Conservation (phyloP, 73 alveolate species). For the Halteria grandinella region DNA sequence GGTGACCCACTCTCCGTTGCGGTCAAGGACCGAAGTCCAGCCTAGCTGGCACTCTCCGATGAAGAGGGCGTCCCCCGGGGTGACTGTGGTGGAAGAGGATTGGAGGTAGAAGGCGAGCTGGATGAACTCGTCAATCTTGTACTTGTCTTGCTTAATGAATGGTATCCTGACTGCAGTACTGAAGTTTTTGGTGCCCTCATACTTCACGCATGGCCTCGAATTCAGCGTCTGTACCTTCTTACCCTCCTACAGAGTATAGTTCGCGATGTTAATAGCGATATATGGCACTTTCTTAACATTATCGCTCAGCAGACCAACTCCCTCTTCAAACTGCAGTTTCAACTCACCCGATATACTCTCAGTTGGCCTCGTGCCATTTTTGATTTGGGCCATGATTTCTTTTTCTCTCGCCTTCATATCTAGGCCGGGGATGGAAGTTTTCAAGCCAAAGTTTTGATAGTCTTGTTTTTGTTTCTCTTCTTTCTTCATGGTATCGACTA, state of each 20-base stretch:
- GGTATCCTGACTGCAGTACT: constrained; percentile 39
- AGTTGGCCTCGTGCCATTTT: constrained; percentile 16
- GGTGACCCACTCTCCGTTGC: constrained; percentile 2
- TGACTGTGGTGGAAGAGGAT: neutral
- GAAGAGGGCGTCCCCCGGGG: neutral
- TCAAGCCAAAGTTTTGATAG: constrained; percentile 15
- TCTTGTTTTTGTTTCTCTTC: constrained; percentile 6
- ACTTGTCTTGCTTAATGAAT: constrained; percentile 18
- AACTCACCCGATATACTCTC: constrained; percentile 42
- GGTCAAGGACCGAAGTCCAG: neutral
- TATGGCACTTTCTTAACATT: constrained; percentile 19
- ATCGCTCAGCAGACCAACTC: neutral
- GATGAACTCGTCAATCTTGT: constrained; percentile 16
- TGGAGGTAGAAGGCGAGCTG: neutral
- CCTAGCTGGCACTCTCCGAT: constrained; percentile 28
- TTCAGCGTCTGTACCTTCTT: neutral
- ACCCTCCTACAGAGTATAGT: constrained; percentile 9
- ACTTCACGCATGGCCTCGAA: constrained; percentile 28
- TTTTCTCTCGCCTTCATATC: constrained; percentile 9
- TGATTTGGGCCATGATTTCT: neutral
- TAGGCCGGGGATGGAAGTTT: too few relatives aligned
- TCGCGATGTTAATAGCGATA: neutral
- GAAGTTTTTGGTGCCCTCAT: neutral
- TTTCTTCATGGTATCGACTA: constrained; percentile 7
- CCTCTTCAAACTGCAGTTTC: constrained; percentile 11